Evolutionary conservation across 352 stramenopile genomes (phyloP).

Genomic region (Phytophthora capsici): DNA sequence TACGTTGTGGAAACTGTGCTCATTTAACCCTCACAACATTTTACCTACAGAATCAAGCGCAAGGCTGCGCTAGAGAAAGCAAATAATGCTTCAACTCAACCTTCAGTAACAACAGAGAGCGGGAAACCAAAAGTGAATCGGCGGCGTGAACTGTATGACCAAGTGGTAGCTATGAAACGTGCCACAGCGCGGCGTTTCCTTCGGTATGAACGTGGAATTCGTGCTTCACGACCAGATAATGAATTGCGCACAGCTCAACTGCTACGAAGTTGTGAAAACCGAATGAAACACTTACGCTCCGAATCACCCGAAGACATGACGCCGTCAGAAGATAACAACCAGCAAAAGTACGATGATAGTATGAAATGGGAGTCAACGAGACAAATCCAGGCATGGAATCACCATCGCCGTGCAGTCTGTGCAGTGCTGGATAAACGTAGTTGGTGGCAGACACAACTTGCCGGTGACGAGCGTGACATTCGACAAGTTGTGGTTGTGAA

Average conservation of each 20-base stretch:
- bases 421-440: conserved; percentile 41
- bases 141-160: conserved; percentile 53
- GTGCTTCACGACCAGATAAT: conserved; percentile 9
- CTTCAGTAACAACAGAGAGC: neutral
- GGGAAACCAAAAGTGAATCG: conserved; percentile 13
- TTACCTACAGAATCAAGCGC: conserved; percentile 31
- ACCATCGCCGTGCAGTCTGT: conserved; percentile 42
- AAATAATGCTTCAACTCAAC: conserved; percentile 11
- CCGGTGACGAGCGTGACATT: conserved; percentile 56
- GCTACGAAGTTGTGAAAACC: conserved; percentile 49
- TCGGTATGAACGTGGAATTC: conserved; percentile 20
- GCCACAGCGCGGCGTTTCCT: conserved; percentile 31
- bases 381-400: conserved; percentile 44
- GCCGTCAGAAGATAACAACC: conserved; percentile 8
- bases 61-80: conserved; percentile 28
- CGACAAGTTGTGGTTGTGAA: conserved; percentile 36
- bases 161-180: conserved; percentile 42
- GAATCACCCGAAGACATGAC: conserved; percentile 31
- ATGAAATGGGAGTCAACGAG: conserved; percentile 22
- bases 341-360: conserved; percentile 3
- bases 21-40: neutral
- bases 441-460: conserved; percentile 65
- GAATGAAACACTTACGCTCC: conserved; percentile 38
- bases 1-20: neutral
- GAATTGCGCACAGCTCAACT: conserved; percentile 37